Conservation (phyloP, 495 filamentous ascomycete species). For the Xylaria venustula region DNA sequence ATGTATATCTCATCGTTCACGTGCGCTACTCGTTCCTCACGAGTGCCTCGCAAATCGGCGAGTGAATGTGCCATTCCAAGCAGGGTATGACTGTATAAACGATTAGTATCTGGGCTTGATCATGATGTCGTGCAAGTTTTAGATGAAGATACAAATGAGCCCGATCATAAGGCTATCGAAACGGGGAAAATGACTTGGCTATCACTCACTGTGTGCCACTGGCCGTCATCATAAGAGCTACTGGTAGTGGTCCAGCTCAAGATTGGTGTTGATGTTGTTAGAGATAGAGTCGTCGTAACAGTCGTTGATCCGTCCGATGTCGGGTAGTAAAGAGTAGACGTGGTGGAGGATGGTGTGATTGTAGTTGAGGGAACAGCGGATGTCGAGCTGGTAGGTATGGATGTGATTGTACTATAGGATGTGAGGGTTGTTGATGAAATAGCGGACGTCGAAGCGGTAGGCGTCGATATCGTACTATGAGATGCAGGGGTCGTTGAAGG, state of each 20-base stretch:
- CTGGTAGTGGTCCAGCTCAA: conserved; percentile 21
- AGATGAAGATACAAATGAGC: neutral
- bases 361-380: neutral
- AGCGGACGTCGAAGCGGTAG: too few species aligned
- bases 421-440: conserved; percentile 10
- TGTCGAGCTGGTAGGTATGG: conserved; percentile 1
- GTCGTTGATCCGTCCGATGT: conserved; percentile 1
- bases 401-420: conserved; percentile 1
- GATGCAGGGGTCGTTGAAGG: neutral
- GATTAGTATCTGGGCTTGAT: conserved; percentile 7
- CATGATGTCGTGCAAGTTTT: too few species aligned
- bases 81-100: conserved; percentile 25
- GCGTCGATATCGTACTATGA: neutral
- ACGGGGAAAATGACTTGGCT: neutral
- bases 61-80: conserved; percentile 36
- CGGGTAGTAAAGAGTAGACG: conserved; percentile 7
- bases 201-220: conserved; percentile 34
- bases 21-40: neutral
- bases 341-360: neutral
- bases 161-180: neutral
- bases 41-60: conserved; percentile 18
- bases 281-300: neutral
- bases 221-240: conserved; percentile 31
- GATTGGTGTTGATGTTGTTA: conserved; percentile 17
- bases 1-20: neutral